Evolutionary conservation across 208 protist genomes (phyloP).

Genomic region (Leishmania braziliensis): DNA sequence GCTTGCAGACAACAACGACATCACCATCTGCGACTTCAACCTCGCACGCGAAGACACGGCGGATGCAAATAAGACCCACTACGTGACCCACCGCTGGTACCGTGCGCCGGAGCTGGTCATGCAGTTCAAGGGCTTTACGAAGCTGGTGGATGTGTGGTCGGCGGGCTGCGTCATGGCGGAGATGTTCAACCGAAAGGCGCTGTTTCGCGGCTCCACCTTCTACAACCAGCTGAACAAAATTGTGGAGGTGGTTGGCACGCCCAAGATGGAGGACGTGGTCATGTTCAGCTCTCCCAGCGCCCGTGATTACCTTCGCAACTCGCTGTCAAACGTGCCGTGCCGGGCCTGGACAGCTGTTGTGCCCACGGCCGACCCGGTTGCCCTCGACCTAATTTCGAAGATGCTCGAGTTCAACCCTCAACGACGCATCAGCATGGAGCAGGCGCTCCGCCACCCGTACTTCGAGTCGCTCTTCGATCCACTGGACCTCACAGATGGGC

Average conservation of each 20-base stretch:
- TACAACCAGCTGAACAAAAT: conserved; percentile 94
- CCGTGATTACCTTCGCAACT: conserved; percentile 81
- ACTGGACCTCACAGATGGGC: conserved; percentile 70
- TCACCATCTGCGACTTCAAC: conserved; percentile 97
- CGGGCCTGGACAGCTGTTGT: conserved; percentile 69
- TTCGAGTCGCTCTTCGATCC: conserved; percentile 84
- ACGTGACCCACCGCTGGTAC: conserved; percentile 97
- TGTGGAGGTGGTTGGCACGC: conserved; percentile 91
- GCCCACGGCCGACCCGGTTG: conserved; percentile 61
- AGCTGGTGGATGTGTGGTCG: conserved; percentile 91
- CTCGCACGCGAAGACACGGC: conserved; percentile 91
- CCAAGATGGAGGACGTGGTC: conserved; percentile 87
- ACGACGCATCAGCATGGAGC: conserved; percentile 78
- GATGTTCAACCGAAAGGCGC: conserved; percentile 90
- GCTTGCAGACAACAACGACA: conserved; percentile 92
- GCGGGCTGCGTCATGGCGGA: conserved; percentile 92
- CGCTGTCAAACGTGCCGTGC: conserved; percentile 61
- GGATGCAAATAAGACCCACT: conserved; percentile 92
- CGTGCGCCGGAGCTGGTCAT: conserved; percentile 97
- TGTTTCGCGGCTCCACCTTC: conserved; percentile 91
- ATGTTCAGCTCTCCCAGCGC: conserved; percentile 88
- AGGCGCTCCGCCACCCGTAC: conserved; percentile 91
- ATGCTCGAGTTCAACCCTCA: conserved; percentile 89
- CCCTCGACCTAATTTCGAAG: conserved; percentile 78
- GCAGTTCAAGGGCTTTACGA: conserved; percentile 94